phyloP scores from a whole-genome alignment of 441 rosid species.

The Adansonia gregorii region DNA sequence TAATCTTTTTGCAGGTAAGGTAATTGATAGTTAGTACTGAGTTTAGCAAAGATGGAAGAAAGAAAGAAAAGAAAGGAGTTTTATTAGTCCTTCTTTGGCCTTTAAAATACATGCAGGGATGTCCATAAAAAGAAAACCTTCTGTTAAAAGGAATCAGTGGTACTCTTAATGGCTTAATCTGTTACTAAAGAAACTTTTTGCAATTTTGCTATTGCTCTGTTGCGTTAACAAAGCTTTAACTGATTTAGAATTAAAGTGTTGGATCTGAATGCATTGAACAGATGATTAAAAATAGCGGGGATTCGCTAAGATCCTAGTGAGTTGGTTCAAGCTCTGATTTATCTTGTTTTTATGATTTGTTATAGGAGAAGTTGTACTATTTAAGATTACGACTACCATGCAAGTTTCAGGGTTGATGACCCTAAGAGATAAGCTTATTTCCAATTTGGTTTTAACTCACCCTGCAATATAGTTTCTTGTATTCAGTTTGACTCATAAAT shows the following conservation, averaged over 20 bases:
- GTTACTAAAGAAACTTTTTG: not conserved
- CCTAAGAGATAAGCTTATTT: constrained; percentile 51
- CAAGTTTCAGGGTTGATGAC: constrained; percentile 41
- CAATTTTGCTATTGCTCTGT: not conserved
- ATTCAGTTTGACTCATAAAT: constrained; percentile 19
- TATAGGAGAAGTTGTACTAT: constrained; percentile 44
- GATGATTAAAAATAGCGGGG: constrained; percentile 5
- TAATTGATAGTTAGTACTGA: not conserved
- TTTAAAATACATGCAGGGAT: not conserved
- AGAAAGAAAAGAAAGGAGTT: not conserved
- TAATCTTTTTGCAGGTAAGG: not conserved
- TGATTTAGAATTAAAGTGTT: not conserved
- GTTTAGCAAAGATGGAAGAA: not conserved
- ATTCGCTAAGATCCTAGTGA: constrained; percentile 17
- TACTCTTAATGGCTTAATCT: not conserved
- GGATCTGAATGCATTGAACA: not conserved
- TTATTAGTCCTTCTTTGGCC: not conserved
- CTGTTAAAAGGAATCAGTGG: not conserved
- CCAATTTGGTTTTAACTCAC: constrained; percentile 28
- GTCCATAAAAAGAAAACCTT: not conserved
- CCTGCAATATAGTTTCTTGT: constrained; percentile 5
- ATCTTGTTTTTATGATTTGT: constrained; percentile 37
- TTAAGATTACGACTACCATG: constrained; percentile 45
- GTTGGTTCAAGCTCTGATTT: constrained; percentile 29
- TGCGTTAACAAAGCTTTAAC: not conserved